These are phyloP conservation scores for Arthrobotrys sphaeroides DNA, from an alignment of 2,329 filamentous ascomycete species.

Conservation along the genomic window DNA sequence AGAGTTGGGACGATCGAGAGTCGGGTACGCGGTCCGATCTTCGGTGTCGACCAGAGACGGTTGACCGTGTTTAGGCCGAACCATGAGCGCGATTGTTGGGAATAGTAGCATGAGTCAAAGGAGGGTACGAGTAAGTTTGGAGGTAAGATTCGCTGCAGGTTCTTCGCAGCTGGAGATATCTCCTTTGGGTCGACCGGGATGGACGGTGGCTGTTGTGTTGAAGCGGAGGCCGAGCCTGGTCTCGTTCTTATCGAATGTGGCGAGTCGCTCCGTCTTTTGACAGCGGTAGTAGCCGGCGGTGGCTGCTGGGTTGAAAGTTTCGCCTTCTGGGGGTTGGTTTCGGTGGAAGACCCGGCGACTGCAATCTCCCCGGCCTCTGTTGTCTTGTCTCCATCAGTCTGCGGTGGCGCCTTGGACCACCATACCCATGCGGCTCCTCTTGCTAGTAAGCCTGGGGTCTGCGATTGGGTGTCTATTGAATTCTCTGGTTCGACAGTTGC, in stretches of 20 bases:
- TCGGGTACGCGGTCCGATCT: slow-evolving; percentile 75
- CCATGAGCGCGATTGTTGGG: slow-evolving; percentile 58
- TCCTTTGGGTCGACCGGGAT: slow-evolving; percentile 59
- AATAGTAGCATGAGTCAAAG: slow-evolving; percentile 64
- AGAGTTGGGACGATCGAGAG: slow-evolving; percentile 75
- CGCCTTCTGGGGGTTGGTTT: slow-evolving; percentile 36
- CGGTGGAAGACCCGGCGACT: slow-evolving; percentile 34
- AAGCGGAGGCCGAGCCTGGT: slow-evolving; percentile 8
- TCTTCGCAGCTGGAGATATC: slow-evolving; percentile 57
- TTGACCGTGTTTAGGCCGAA: slow-evolving; percentile 62
- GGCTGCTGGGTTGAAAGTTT: slow-evolving; percentile 22
- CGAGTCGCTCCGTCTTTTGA: slow-evolving; percentile 21
- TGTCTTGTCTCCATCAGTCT: not conserved
- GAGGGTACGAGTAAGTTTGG: slow-evolving; percentile 65
- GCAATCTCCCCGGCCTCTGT: slow-evolving; percentile 38
- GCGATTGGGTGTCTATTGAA: not conserved
- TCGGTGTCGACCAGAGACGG: slow-evolving; percentile 32
- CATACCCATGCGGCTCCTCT: slow-evolving; percentile 51
- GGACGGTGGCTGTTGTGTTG: slow-evolving; percentile 56
- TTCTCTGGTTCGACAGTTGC: not conserved
- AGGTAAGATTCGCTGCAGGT: slow-evolving; percentile 58
- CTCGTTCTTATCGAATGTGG: slow-evolving; percentile 4
- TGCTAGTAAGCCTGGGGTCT: slow-evolving; percentile 28
- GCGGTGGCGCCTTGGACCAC: slow-evolving; percentile 40
- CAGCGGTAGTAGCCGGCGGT: not conserved